A percentile compares a stretch with the other conserved stretches of the same genome.
Conservation (phyloP, 176 grass and related monocot species). For the Phoenix dactylifera region DNA sequence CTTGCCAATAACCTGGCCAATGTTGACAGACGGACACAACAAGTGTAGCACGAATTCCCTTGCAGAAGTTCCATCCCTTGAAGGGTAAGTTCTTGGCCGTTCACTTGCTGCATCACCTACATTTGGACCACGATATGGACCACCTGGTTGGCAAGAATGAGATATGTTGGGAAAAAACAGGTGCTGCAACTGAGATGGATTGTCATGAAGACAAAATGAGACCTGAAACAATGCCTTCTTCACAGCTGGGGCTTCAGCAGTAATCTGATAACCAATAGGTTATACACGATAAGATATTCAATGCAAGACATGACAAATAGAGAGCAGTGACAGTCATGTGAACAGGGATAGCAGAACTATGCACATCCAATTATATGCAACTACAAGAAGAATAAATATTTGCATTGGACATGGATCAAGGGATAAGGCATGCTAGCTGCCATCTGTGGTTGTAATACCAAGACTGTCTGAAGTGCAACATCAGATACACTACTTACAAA, state of each 20-base stretch:
- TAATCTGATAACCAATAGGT: slow-evolving; percentile 42
- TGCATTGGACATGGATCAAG: no score
- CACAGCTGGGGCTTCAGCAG: slow-evolving; percentile 50
- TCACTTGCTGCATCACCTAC: slow-evolving; percentile 50
- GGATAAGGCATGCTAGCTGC: no score
- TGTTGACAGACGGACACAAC: slow-evolving; percentile 54
- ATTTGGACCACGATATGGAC: slow-evolving; percentile 36
- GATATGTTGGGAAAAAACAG: slow-evolving; percentile 37
- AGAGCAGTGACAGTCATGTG: no score
- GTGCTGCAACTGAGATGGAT: slow-evolving; percentile 90
- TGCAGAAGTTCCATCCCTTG: slow-evolving; percentile 63
- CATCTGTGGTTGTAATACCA: no score
- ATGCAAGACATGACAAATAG: no score
- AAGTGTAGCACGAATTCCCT: slow-evolving; percentile 79
- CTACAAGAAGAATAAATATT: no score
- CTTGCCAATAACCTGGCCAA: slow-evolving; percentile 97
- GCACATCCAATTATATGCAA: no score
- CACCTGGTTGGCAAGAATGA: neutral
- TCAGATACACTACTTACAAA: no score
- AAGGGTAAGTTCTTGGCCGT: slow-evolving; percentile 59
- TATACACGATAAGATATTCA: no score
- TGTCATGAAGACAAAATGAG: slow-evolving; percentile 76
- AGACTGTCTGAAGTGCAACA: no score
- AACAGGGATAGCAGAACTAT: no score
- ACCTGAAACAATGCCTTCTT: slow-evolving; percentile 82